These are phyloP conservation scores for Tephrocybe sp. DNA, from an alignment of 768 basidiomycete species.

Conservation along the genomic window DNA sequence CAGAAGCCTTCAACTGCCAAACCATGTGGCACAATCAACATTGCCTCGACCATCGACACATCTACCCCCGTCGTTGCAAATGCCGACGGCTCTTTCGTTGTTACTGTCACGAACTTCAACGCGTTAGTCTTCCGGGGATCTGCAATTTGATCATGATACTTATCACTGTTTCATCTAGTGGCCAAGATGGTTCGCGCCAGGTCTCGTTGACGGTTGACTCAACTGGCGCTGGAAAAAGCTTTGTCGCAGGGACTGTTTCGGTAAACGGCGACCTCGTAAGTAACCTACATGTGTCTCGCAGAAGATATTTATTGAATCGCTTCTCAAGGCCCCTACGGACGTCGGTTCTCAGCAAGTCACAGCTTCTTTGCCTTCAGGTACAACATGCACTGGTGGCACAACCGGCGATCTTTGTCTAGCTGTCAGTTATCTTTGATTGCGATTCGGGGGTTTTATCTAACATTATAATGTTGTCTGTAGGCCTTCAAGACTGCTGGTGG, in stretches of 20 bases:
- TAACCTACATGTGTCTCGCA: background rate
- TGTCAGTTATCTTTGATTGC: constrained; percentile 23
- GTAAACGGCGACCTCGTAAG: constrained; percentile 48
- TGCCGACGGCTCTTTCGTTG: constrained; percentile 40
- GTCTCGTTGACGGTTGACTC: constrained; percentile 45
- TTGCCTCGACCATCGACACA: constrained; percentile 35
- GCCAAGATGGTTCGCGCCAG: constrained; percentile 44
- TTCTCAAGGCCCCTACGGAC: constrained; percentile 32
- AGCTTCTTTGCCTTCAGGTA: constrained; percentile 45
- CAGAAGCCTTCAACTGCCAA: constrained; percentile 16
- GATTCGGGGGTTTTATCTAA: background rate
- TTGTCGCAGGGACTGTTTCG: constrained; percentile 34
- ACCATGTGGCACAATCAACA: constrained; percentile 42
- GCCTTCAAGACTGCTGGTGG: constrained; percentile 46
- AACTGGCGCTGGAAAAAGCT: constrained; percentile 38
- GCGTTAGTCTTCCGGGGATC: constrained; percentile 24
- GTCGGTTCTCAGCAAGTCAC: constrained; percentile 37
- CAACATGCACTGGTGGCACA: constrained; percentile 48
- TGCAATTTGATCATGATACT: no score
- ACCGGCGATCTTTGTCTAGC: constrained; percentile 45
- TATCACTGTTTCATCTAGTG: constrained; percentile 21
- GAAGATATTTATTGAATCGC: background rate
- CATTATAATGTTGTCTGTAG: constrained; percentile 14
- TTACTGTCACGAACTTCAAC: constrained; percentile 44
- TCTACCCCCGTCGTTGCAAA: constrained; percentile 34